These are phyloP conservation scores for Cubamyces lactineus DNA, from an alignment of 768 basidiomycete genomes.

Conservation along the genomic window DNA sequence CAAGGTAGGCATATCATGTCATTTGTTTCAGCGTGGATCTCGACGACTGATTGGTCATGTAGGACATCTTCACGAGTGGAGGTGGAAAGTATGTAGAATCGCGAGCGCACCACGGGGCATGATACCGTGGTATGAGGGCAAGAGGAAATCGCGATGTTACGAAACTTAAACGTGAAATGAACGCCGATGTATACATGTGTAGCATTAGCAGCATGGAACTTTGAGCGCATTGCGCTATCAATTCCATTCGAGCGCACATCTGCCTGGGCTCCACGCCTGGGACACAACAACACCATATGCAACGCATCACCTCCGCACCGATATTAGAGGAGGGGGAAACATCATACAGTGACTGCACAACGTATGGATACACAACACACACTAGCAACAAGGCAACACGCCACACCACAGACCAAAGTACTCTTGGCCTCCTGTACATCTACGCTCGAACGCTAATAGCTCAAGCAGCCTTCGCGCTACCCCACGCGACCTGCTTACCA, in stretches of 20 bases:
- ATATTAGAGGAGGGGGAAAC: neutral
- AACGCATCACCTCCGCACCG: too few species aligned
- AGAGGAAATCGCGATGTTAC: too few species aligned
- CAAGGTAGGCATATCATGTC: conserved; percentile 48
- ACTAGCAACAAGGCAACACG: conserved; percentile 9
- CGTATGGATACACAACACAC: conserved; percentile 21
- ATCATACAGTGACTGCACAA: conserved; percentile 18
- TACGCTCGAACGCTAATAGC: neutral
- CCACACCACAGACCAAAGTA: neutral
- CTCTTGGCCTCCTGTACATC: neutral
- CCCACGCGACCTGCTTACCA: conserved; percentile 67
- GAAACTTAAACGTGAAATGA: too few species aligned
- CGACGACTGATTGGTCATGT: neutral
- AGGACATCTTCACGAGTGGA: conserved; percentile 48
- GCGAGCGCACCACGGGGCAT: neutral
- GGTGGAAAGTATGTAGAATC: conserved; percentile 42
- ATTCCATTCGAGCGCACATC: too few species aligned
- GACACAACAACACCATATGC: too few species aligned
- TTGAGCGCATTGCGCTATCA: too few species aligned
- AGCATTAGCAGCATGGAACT: too few species aligned
- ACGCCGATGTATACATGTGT: too few species aligned
- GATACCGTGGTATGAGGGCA: neutral
- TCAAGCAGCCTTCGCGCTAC: conserved; percentile 40
- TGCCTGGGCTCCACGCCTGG: too few species aligned
- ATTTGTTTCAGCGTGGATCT: neutral